Base-by-base conservation (phyloP, 2,329 filamentous ascomycete genomes). In the Colletotrichum plurivorum region DNA sequence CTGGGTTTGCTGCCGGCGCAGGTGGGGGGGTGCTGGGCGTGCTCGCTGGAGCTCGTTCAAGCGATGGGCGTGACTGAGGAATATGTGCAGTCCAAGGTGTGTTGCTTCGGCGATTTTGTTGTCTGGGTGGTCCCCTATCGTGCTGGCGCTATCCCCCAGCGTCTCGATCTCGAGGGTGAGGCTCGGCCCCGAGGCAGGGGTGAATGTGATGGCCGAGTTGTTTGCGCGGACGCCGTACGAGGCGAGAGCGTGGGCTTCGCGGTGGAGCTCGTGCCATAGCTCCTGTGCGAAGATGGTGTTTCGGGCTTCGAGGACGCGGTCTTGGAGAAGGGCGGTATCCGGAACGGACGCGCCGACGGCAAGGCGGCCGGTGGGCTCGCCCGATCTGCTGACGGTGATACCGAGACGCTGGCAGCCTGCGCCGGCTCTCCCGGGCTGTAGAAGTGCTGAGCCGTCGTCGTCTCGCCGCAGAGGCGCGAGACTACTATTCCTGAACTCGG, bases 281-380 rank as follows among this genome's bases (percentile, higher is more conserved):
- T 99, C 96, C 76, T 95, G 91, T 31, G 93, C 90, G 74, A 93
- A 94, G 20, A 95, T 85, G 57, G 92, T 94, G 78, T 96, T 92
- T 65, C 93, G 87, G 2, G 93, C 92, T 73, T 93, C 89, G 18
- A 91, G 88, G 39, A 97, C 93, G 10, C 90, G 87, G 36, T 89
- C 85, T 72, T 94, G 89, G 9, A 95, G 82, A 1, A 87, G 84
- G 2, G 86, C 84, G 45, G 91, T 87, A 43, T 89, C 85, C 27
- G 84, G 83, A 5, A 89, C 80, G 2, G 87, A 85, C 49, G 84
- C 83, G 4, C 88, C 87, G 10, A 85, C 76, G 36, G 78, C 76
- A 12, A 86, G 88, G 61, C 83, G 84, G 45, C 93, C 94, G 4
- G 88, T 86, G 6, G 91, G 81, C 22, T 81, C 78, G 13, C 87